Evolutionary conservation across 192 early-diverging fungal species (phyloP), one percentile per base, ranked within the genome.

Genomic region (Lobosporangium transversale): DNA sequence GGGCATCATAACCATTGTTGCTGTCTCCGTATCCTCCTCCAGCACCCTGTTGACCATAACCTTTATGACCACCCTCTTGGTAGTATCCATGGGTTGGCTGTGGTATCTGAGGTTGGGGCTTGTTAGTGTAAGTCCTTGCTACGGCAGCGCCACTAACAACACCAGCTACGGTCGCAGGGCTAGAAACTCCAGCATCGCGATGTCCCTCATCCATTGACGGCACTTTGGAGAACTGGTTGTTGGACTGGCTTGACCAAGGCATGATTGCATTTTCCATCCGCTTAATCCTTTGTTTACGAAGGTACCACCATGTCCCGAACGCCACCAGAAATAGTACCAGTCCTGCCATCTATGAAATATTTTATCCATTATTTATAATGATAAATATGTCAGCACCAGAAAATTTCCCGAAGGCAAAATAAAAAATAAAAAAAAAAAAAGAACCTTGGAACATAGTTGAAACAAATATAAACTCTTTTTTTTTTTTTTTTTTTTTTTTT

Each of bases 211-310:
- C 69, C 61, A 63, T 63, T 9, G 69, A 71, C 15, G 69, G 43
- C 21, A 71, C 45, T 36, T 71, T 71, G 5, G 70, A 51, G 24
- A 74, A 64, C 40, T 58, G 54, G 43, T 58, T 74, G 7, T 59
- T 58, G 40, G 50, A 21, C 29, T 50, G 37, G 17, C 14, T 50
- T 0, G 70, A 74, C 70, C 70, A 74, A 5, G 70, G 70, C 70
- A 74, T 74, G 43, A 74, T 65, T 4, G 70, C 62, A 15, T 53
- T 27, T 33, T 65, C 44, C 70, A 74, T 74, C 8, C 70, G 62
- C 14, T 52, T 29, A 14, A 44, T 52, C 21, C 30, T 58, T n/a
- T 65, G 62, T 4, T 56, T 55, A 6, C 62, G 55, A 7, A 65
- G n/a, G 24, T 58, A 62, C 54, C 47, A 74, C n/a, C 57, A 53